Conservation (phyloP, 2,329 filamentous ascomycete species). For the Fusarium concolor region DNA sequence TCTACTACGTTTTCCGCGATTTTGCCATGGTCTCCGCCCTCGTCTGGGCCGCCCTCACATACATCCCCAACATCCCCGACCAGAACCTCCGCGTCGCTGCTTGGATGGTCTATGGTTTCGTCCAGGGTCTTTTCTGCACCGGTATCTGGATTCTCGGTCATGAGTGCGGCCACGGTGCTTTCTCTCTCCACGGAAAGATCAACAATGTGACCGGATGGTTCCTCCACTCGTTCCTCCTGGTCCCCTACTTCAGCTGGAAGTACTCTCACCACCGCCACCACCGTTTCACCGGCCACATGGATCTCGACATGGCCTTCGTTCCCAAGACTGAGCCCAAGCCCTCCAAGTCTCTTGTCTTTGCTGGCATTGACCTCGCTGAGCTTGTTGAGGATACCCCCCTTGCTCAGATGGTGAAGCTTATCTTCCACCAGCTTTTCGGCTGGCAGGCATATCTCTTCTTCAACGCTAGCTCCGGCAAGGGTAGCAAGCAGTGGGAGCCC, state of each 20-base stretch:
- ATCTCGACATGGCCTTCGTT: conserved; percentile 75
- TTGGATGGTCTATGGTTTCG: conserved; percentile 71
- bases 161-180: conserved; percentile 77
- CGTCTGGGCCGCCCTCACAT: conserved; percentile 63
- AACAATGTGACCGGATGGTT: conserved; percentile 73
- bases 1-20: conserved; percentile 69
- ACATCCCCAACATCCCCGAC: conserved; percentile 64
- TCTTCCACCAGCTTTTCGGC: conserved; percentile 72
- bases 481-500: conserved; percentile 60
- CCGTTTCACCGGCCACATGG: conserved; percentile 74
- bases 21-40: conserved; percentile 61
- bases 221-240: conserved; percentile 73
- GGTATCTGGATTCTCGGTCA: conserved; percentile 79
- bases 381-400: conserved; percentile 73
- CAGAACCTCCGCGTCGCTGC: conserved; percentile 57
- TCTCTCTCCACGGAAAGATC: conserved; percentile 66
- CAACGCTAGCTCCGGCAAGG: conserved; percentile 64
- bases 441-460: conserved; percentile 73
- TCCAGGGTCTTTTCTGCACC: conserved; percentile 74
- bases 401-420: conserved; percentile 63
- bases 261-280: conserved; percentile 77
- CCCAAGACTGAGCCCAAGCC: conserved; percentile 59
- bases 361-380: conserved; percentile 60
- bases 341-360: conserved; percentile 50
- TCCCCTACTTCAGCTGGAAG: conserved; percentile 80